Base-by-base conservation (phyloP, 1,284 basidiomycete genomes). In the Tilletia walkeri region DNA sequence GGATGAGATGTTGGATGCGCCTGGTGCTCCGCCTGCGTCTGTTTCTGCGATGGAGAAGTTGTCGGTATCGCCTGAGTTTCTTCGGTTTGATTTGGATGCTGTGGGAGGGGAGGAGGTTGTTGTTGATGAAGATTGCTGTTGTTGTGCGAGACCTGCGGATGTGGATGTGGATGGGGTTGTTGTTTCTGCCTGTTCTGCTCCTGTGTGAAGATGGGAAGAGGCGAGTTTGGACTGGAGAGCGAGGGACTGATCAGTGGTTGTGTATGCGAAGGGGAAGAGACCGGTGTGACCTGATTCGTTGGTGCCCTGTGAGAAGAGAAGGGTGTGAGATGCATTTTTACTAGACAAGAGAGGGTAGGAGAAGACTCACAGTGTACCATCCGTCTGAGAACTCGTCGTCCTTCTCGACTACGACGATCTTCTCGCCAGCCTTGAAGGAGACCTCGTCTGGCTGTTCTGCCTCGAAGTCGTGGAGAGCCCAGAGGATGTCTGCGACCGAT, bases 401-500 rank as follows among this genome's bases (percentile, higher is more conserved):
- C 85, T 89, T 92, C 86, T 99, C 95, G 54, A 97, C 76, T 56
- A 99, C 89, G 79, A 92, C 89, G 80, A 99, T 94, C 73, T 88
- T 87, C 77, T 98, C 93, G 7, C 94, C 95, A 2, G 90, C 90
- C 70, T 86, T 87, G 84, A 99, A 97, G 3, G 90, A 84, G 67
- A 98, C 89, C 85, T 99, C 95, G 85, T 99, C 95, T 67, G 92
- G 91, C 84, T 97, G 90, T 85, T 99, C 94, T 9, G 95, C 94
- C 18, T 86, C 80, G 79, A 97, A 97, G 81, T 92, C 90, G 83
- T 94, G 92, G 36, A 92, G 86, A 1, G 91, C 93, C 74, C 76
- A 83, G 30, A 81, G 77, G 69, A 76, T 74, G 50, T 20, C 41
- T 14, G 41, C 41, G 9, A 45, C 41, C 41, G 41, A 7, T 45